Percentiles rank a stretch among this genome's conserved stretches.
These are phyloP conservation scores for Dictyostelium citrinum DNA, from an alignment of 78 protist genomes.

Conservation along the genomic window DNA sequence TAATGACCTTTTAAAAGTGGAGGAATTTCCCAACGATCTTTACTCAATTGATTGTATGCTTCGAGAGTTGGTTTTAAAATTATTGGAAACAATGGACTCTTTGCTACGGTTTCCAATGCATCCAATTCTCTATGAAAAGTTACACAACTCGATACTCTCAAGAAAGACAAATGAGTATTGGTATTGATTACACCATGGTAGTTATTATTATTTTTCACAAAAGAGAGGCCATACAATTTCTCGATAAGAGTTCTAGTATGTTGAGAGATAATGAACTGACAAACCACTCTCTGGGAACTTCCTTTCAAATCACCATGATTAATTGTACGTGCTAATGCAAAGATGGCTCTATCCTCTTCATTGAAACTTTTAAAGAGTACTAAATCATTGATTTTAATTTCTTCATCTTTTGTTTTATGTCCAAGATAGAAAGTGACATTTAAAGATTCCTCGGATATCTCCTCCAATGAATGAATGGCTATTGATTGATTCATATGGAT, in stretches of 20 bases:
- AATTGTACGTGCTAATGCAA: background rate
- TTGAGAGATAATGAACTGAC: background rate
- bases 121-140: constrained; percentile 33
- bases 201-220: background rate
- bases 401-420: background rate
- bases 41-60: background rate
- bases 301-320: background rate
- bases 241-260: background rate
- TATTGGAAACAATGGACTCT: background rate
- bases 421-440: background rate
- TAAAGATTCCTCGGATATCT: background rate
- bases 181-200: background rate
- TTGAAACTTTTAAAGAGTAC: background rate
- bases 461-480: background rate
- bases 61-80: background rate
- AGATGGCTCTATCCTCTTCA: background rate
- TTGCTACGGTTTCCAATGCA: background rate
- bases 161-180: background rate
- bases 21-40: background rate
- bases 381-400: background rate
- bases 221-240: background rate
- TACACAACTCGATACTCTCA: constrained; percentile 1
- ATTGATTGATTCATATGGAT: background rate
- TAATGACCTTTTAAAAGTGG: background rate
- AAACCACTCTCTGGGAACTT: background rate